Evolutionary conservation across 352 stramenopile genomes (phyloP).

Genomic region (Paralagenidium karlingii): DNA sequence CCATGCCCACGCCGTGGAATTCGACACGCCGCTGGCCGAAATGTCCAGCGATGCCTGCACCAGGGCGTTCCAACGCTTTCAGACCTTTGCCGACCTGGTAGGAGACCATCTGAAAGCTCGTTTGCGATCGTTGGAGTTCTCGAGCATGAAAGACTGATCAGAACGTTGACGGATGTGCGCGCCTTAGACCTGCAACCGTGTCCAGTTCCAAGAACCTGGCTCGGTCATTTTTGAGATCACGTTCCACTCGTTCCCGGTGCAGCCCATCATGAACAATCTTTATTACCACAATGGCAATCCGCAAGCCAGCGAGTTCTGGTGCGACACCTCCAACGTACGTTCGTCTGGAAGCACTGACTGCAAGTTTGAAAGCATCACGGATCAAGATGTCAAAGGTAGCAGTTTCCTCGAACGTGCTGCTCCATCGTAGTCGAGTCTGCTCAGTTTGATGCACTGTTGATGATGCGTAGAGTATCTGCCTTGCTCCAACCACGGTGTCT

Average conservation of each 20-base stretch:
- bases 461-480: slow-evolving; percentile 18
- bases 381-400: slow-evolving; percentile 32
- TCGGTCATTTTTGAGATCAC: slow-evolving; percentile 37
- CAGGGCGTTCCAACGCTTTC: slow-evolving; percentile 46
- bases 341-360: too few relatives aligned
- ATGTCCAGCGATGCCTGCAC: slow-evolving; percentile 37
- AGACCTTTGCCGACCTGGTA: slow-evolving; percentile 53
- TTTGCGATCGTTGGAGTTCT: slow-evolving; percentile 4
- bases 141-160: not conserved
- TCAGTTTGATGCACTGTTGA: not conserved
- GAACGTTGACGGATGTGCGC: not conserved
- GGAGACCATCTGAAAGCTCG: not conserved
- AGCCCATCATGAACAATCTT: slow-evolving; percentile 74
- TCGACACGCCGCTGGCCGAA: slow-evolving; percentile 46
- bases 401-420: too few relatives aligned
- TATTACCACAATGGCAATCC: slow-evolving; percentile 55
- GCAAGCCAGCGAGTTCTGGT: slow-evolving; percentile 33
- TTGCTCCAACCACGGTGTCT: slow-evolving; percentile 48
- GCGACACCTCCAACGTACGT: slow-evolving; percentile 15
- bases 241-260: slow-evolving; percentile 43
- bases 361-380: slow-evolving; percentile 24
- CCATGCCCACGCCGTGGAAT: slow-evolving; percentile 54
- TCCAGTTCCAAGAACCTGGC: slow-evolving; percentile 12
- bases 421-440: not conserved
- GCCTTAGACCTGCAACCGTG: slow-evolving; percentile 17